Base-by-base conservation (phyloP, 2,329 filamentous ascomycete genomes). In the Lecanicillium sp. region DNA sequence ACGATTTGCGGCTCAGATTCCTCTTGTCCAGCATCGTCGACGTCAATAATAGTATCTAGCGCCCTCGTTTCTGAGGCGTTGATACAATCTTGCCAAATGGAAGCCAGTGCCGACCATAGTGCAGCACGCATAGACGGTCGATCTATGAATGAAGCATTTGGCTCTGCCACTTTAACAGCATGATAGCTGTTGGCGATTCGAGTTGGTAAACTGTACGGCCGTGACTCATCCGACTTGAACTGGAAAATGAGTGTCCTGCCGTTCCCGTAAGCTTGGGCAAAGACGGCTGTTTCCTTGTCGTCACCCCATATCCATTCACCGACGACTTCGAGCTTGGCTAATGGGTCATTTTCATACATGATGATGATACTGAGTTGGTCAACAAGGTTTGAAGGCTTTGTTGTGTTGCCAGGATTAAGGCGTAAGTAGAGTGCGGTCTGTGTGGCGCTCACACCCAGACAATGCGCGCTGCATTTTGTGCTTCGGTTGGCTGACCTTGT, bases 271-370 rank as follows among this genome's bases (percentile, higher is more conserved):
- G 34, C 34, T 18, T 36, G 22, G 15, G 34, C 34, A 20, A 29
- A 36, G 8, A 36, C 34, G 8, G 8, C 4, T 11, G 13, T 36
- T 15, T 36, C 34, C 14, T 20, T 25, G 18, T 36, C 34, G 25
- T 36, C 25, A 11, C 34, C 34, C 34, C 34, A 36, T 9, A 36
- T 29, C 25, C 22, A 36, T 20, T 36, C 14, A 6, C 34, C 34
- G n/a, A n/a, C n/a, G n/a, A n/a, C n/a, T n/a, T n/a, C n/a, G n/a
- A n/a, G n/a, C n/a, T n/a, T n/a, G n/a, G n/a, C n/a, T n/a, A n/a
- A n/a, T n/a, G n/a, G n/a, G n/a, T n/a, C n/a, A n/a, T n/a, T n/a
- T n/a, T n/a, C n/a, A n/a, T n/a, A n/a, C n/a, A n/a, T n/a, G n/a
- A n/a, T n/a, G n/a, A n/a, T n/a, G n/a, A n/a, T n/a, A n/a, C n/a